Percentiles rank a stretch among this genome's conserved stretches.
Conservation (phyloP, 257 asterid genomes). For the Solanum bulbocastanum region DNA sequence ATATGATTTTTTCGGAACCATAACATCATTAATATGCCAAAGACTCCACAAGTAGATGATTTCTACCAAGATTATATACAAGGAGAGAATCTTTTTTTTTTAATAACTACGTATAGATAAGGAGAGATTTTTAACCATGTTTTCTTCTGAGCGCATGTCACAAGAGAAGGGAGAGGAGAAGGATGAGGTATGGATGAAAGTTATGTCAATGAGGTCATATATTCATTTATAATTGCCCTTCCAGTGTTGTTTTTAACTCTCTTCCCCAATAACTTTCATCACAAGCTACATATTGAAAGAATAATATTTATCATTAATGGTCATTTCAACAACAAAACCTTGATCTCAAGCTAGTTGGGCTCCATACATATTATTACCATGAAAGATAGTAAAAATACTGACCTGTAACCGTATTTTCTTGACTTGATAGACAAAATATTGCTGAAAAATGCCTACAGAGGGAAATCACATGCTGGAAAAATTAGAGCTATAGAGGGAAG, state of each 20-base stretch:
- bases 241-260: background rate
- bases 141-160: background rate
- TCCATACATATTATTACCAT: background rate
- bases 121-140: background rate
- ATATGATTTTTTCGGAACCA: background rate
- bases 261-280: background rate
- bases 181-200: background rate
- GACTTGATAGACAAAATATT: conserved; percentile 89
- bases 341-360: background rate
- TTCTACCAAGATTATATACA: background rate
- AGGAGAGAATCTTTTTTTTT: background rate
- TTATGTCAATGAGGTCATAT: background rate
- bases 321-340: background rate
- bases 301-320: background rate
- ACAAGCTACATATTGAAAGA: background rate
- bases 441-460: conserved; percentile 74
- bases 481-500: background rate
- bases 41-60: background rate
- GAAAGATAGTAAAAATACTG: conserved; percentile 7
- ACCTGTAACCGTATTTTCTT: conserved; percentile 92
- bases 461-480: background rate
- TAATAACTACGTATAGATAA: background rate
- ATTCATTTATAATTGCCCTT: background rate
- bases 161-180: background rate
- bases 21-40: background rate